Conservation (phyloP, 2,329 filamentous ascomycete species). For the Colletotrichum orchidophilum region DNA sequence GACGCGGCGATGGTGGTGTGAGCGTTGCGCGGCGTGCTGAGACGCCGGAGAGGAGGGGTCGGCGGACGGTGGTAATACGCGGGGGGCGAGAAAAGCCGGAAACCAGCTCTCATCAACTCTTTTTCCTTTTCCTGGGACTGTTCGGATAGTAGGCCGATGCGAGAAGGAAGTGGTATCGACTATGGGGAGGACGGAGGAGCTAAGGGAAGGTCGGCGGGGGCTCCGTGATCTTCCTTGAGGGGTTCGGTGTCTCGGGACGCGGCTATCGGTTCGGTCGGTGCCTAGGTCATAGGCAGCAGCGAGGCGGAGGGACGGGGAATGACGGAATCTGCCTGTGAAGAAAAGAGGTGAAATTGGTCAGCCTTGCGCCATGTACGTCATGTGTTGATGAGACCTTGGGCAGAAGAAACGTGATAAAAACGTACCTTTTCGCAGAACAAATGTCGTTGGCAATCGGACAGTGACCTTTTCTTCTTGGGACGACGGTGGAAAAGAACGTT, state of each 20-base stretch:
- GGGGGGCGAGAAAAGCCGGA: not conserved
- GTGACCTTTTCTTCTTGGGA: not conserved
- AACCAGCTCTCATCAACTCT: not conserved
- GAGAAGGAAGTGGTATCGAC: not conserved
- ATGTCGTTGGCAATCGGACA: not conserved
- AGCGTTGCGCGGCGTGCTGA: slow-evolving; percentile 9
- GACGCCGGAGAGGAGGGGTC: slow-evolving; percentile 10
- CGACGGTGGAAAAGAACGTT: not conserved
- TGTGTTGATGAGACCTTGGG: not conserved
- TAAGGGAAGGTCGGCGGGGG: not conserved
- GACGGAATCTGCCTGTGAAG: slow-evolving; percentile 26
- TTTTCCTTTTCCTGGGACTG: not conserved
- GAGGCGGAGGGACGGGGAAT: slow-evolving; percentile 21
- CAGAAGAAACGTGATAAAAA: not conserved
- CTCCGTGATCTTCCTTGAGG: not conserved
- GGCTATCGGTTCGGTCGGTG: slow-evolving; percentile 20
- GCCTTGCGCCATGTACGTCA: slow-evolving; percentile 32
- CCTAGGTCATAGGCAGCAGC: slow-evolving; percentile 1
- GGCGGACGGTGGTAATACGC: not conserved
- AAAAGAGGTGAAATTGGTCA: slow-evolving; percentile 9
- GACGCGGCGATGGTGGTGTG: not conserved
- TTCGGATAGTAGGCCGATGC: not conserved
- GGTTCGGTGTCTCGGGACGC: slow-evolving; percentile 7
- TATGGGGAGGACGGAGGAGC: not conserved
- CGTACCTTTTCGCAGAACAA: not conserved